Conservation (phyloP, 2,329 filamentous ascomycete species). For the Arthrinium phaeospermum region DNA sequence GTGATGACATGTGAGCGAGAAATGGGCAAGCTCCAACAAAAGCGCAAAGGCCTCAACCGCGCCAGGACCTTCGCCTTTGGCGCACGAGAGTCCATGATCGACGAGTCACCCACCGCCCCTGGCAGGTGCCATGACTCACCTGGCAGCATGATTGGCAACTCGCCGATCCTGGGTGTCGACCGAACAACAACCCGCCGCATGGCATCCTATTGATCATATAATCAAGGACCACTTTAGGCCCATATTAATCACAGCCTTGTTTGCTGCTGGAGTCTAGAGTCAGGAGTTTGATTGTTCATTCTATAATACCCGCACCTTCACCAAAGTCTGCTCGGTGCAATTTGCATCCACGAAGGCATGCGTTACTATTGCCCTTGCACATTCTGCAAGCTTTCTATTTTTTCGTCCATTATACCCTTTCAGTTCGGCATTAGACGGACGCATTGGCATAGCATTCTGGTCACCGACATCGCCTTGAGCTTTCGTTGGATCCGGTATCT, state of each 20-base stretch:
- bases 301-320: conserved; percentile 3
- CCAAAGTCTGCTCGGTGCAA: background rate
- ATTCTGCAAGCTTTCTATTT: conserved; percentile 13
- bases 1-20: conserved; percentile 92
- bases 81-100: conserved; percentile 63
- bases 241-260: conserved; percentile 1
- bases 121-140: conserved; percentile 48
- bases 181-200: conserved; percentile 64
- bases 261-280: conserved; percentile 11
- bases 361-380: background rate
- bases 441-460: conserved; percentile 40
- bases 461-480: conserved; percentile 36
- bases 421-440: conserved; percentile 37
- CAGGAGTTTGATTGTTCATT: conserved; percentile 6
- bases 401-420: conserved; percentile 34
- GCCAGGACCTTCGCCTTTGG: conserved; percentile 97
- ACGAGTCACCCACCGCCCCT: conserved; percentile 65
- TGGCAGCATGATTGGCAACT: conserved; percentile 52
- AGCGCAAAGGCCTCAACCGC: conserved; percentile 79
- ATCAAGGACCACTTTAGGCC: background rate
- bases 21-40: conserved; percentile 88
- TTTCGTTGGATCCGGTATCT: conserved; percentile 39
- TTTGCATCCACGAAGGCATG: conserved; percentile 11
- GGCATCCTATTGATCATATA: conserved; percentile 62
- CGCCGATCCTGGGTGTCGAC: conserved; percentile 52